A percentile compares a stretch with the other conserved stretches of the same genome.
These are phyloP conservation scores for Salix purpurea DNA, from an alignment of 345 rosid species.

Conservation along the genomic window DNA sequence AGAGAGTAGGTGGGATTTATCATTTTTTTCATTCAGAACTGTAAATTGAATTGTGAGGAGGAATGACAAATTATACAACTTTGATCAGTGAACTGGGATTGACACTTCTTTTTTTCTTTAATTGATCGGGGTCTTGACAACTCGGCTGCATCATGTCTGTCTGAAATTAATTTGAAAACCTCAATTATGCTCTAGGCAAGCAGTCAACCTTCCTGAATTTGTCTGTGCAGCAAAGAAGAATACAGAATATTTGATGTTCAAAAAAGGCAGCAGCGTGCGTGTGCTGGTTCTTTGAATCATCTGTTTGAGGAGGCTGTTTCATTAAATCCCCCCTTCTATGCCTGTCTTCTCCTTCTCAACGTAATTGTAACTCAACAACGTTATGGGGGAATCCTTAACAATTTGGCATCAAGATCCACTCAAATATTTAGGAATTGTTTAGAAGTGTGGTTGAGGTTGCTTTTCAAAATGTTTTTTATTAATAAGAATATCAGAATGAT, in stretches of 20 bases:
- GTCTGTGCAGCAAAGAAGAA: too few species aligned
- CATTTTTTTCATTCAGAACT: constrained; percentile 33
- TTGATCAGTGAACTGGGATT: constrained; percentile 27
- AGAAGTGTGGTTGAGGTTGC: rapidly evolving
- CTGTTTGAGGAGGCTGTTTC: background rate
- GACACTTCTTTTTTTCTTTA: background rate
- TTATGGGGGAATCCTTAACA: too few species aligned
- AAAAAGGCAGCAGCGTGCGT: background rate
- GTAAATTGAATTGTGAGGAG: constrained; percentile 45
- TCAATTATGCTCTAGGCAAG: too few species aligned
- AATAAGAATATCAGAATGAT: too few species aligned
- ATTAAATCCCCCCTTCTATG: background rate
- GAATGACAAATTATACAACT: constrained; percentile 18
- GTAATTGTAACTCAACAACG: too few species aligned
- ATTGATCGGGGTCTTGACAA: background rate
- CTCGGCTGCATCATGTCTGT: background rate
- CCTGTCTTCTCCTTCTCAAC: too few species aligned
- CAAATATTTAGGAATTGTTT: too few species aligned
- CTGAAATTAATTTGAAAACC: background rate
- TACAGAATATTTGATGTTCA: background rate
- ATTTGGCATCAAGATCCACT: too few species aligned
- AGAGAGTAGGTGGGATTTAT: constrained; percentile 27
- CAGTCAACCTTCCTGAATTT: too few species aligned
- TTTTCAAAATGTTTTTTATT: too few species aligned
- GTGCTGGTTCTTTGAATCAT: background rate